A percentile compares a stretch with the other conserved stretches of the same genome.
These are phyloP conservation scores for Puccinia hordei DNA, from an alignment of 1,284 basidiomycete species.

Conservation along the genomic window DNA sequence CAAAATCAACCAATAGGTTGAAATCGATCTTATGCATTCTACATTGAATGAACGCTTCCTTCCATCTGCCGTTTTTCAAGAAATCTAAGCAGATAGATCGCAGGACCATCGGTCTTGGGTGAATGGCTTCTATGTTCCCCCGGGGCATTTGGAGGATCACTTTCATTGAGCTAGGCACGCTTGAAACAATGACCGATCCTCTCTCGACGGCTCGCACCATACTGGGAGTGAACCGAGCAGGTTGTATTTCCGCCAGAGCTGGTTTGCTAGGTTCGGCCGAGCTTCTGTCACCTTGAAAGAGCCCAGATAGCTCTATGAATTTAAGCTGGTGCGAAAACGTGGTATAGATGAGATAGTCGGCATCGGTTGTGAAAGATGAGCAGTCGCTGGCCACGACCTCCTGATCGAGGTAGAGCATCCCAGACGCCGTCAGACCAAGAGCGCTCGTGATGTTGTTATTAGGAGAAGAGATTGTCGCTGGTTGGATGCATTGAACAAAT, in stretches of 20 bases:
- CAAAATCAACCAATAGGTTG: constrained; percentile 80
- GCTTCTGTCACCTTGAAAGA: constrained; percentile 51
- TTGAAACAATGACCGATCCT: constrained; percentile 79
- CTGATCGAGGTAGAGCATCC: constrained; percentile 45
- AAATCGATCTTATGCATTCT: constrained; percentile 91
- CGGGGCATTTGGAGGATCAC: constrained; percentile 95
- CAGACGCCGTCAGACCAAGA: constrained; percentile 46
- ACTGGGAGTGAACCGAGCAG: constrained; percentile 10
- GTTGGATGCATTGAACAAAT: constrained; percentile 59
- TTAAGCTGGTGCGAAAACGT: constrained; percentile 78
- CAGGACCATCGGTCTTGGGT: constrained; percentile 87
- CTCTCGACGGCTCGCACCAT: constrained; percentile 73
- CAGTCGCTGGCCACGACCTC: constrained; percentile 65
- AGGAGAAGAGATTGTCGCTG: constrained; percentile 56
- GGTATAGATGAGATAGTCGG: constrained; percentile 82
- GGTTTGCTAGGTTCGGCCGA: background rate
- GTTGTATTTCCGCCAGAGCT: background rate
- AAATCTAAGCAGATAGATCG: constrained; percentile 66
- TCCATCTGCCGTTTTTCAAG: constrained; percentile 62
- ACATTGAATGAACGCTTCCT: constrained; percentile 84
- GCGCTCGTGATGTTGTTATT: constrained; percentile 55
- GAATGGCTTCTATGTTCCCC: constrained; percentile 94
- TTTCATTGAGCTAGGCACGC: constrained; percentile 81
- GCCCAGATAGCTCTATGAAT: constrained; percentile 68
- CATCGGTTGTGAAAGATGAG: constrained; percentile 79